A percentile compares a stretch with the other conserved stretches of the same genome.
Conservation (phyloP, 1,284 basidiomycete genomes). For the Microbotryum lychnidis-dioicae region DNA sequence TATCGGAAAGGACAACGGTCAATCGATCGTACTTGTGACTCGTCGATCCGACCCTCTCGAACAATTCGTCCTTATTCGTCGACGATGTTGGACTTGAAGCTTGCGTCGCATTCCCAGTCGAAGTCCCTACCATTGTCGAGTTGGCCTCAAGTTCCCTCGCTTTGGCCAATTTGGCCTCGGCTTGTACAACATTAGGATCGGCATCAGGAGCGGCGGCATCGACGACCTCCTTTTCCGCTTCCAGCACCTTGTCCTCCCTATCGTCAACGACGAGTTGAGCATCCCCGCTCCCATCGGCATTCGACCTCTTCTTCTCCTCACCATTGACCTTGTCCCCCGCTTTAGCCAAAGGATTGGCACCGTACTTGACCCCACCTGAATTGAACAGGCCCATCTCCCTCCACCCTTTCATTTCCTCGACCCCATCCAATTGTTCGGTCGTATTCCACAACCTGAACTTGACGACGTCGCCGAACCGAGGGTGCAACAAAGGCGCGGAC, state of each 20-base stretch:
- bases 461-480: constrained; percentile 66
- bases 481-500: constrained; percentile 74
- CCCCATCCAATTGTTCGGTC: constrained; percentile 72
- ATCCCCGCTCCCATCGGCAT: not conserved
- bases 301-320: not conserved
- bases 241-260: not conserved
- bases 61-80: constrained; percentile 52
- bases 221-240: constrained; percentile 29
- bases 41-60: constrained; percentile 66
- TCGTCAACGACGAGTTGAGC: not conserved
- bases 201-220: constrained; percentile 6
- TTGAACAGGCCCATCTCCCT: constrained; percentile 60
- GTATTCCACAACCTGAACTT: constrained; percentile 86
- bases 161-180: constrained; percentile 26
- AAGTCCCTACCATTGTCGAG: not conserved
- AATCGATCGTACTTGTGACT: constrained; percentile 66
- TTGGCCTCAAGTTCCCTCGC: constrained; percentile 18
- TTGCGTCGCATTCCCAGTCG: too few species aligned
- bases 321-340: not conserved
- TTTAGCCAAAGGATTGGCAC: constrained; percentile 15
- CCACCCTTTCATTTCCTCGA: constrained; percentile 73
- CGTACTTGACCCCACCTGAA: constrained; percentile 60
- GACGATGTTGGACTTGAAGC: not conserved
- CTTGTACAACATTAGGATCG: constrained; percentile 33
- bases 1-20: constrained; percentile 74